These are phyloP conservation scores for Blastomyces percursus DNA, from an alignment of 2,329 filamentous ascomycete genomes.

Conservation along the genomic window DNA sequence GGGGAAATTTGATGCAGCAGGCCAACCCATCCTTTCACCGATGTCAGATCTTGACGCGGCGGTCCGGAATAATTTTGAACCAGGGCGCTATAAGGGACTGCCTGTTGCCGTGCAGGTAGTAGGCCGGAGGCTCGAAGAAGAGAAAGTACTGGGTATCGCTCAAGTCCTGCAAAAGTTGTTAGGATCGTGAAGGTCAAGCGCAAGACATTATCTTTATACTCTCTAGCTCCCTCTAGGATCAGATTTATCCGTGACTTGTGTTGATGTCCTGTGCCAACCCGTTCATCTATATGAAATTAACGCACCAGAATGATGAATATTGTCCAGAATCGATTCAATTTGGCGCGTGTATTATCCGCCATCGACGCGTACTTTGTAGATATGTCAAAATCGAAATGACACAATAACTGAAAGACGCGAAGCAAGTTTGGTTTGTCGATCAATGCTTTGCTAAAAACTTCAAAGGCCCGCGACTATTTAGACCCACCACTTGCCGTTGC, in stretches of 20 bases:
- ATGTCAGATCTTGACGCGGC: slow-evolving; percentile 19
- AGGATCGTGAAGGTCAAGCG: not conserved
- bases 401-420: no score
- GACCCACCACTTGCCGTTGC: no score
- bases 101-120: slow-evolving; percentile 46
- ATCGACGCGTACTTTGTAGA: not conserved
- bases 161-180: not conserved
- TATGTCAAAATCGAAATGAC: no score
- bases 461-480: no score
- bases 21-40: slow-evolving; percentile 19
- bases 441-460: no score
- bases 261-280: not conserved
- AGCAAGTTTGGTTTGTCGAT: no score
- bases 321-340: not conserved
- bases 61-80: slow-evolving; percentile 22
- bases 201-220: not conserved
- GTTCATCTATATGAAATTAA: not conserved
- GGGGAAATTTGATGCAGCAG: slow-evolving; percentile 26
- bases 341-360: not conserved
- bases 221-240: not conserved
- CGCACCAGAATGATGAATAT: not conserved
- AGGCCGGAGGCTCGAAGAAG: slow-evolving; percentile 43
- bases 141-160: slow-evolving; percentile 33
- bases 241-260: not conserved
- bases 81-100: slow-evolving; percentile 39